These are phyloP conservation scores for Pseudoscleropodium purum DNA, from an alignment of 225 moss, liverwort and hornwort genomes.

Conservation along the genomic window DNA sequence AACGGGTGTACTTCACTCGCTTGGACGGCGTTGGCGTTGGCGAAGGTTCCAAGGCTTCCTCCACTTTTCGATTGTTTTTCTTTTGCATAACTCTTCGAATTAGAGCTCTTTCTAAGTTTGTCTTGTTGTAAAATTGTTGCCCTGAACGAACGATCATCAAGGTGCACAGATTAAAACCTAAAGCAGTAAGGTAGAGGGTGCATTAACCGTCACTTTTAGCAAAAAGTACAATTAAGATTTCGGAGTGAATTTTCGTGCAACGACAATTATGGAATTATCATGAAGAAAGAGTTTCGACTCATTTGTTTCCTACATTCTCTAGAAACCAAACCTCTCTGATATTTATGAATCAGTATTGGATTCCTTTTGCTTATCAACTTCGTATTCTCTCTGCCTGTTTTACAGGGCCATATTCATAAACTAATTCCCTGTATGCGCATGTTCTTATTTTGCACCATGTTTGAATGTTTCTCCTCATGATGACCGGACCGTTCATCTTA, in stretches of 20 bases:
- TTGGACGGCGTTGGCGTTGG: constrained; percentile 29
- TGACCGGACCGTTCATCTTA: not conserved
- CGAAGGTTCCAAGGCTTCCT: not conserved
- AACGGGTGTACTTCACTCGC: constrained; percentile 35
- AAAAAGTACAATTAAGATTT: not conserved
- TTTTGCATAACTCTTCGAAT: not conserved
- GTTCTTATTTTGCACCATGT: not conserved
- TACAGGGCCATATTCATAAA: not conserved
- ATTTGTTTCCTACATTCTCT: not conserved
- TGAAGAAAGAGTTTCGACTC: not conserved
- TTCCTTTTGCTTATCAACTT: not conserved
- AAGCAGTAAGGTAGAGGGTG: not conserved
- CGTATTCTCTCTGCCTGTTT: not conserved
- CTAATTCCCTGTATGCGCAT: not conserved
- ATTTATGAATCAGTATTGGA: not conserved
- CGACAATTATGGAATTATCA: not conserved
- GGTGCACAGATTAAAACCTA: not conserved
- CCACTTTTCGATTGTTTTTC: not conserved
- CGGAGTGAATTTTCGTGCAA: not conserved
- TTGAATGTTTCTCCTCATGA: not conserved
- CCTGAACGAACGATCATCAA: not conserved
- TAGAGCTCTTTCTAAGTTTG: not conserved
- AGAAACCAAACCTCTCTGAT: not conserved
- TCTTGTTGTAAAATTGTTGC: not conserved
- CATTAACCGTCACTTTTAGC: not conserved